Evolutionary conservation across 2,329 filamentous ascomycete species (phyloP).

Genomic region (Microcyclospora pomicola): DNA sequence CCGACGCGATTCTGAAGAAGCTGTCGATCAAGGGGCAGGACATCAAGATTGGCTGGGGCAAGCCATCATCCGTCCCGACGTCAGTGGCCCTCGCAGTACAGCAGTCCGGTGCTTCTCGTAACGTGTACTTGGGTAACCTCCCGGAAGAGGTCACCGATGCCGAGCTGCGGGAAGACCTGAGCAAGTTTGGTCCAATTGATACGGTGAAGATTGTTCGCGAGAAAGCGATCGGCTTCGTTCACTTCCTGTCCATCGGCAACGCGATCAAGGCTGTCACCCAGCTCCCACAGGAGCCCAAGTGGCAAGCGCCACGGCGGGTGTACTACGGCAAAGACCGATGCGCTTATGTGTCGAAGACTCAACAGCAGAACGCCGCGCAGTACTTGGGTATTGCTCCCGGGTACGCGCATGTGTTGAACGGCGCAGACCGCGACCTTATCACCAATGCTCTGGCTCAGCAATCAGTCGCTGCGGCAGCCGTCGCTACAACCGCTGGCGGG

Average conservation of each 20-base stretch:
- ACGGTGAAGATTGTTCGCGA: constrained; percentile 96
- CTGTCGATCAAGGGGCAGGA: constrained; percentile 96
- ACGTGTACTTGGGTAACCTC: constrained; percentile 91
- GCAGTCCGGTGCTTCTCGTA: constrained; percentile 90
- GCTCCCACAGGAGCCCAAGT: constrained; percentile 89
- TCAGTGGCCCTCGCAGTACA: constrained; percentile 96
- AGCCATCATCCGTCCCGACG: constrained; percentile 93
- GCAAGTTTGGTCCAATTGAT: constrained; percentile 92
- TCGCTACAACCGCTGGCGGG: constrained; percentile 89
- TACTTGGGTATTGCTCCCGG: constrained; percentile 94
- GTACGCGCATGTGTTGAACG: constrained; percentile 91
- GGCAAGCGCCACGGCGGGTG: constrained; percentile 87
- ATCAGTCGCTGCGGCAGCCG: constrained; percentile 89
- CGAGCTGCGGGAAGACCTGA: constrained; percentile 83
- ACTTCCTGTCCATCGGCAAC: constrained; percentile 94
- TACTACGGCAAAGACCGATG: constrained; percentile 99
- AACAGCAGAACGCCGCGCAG: constrained; percentile 97
- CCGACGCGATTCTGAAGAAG: constrained; percentile 98
- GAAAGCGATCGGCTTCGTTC: constrained; percentile 95
- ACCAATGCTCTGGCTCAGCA: constrained; percentile 94
- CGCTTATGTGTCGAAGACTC: constrained; percentile 97
- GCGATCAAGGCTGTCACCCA: constrained; percentile 97
- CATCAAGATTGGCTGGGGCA: constrained; percentile 99
- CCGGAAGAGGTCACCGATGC: constrained; percentile 83
- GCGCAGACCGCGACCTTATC: constrained; percentile 89